These are phyloP conservation scores for Talaromyces liani DNA, from an alignment of 495 filamentous ascomycete species.

Conservation along the genomic window DNA sequence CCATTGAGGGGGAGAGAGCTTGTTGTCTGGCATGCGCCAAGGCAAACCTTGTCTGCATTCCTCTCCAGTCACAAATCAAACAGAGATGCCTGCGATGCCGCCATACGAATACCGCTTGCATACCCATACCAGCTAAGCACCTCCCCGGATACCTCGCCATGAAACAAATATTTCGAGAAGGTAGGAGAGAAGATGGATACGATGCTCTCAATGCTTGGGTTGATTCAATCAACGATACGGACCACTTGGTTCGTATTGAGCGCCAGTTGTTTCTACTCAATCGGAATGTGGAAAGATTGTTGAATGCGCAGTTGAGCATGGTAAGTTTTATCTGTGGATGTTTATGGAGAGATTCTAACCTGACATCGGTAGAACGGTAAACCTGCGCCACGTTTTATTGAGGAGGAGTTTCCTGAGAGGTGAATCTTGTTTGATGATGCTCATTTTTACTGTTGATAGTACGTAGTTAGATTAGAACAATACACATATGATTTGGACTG, in stretches of 20 bases:
- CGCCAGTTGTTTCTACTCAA: background rate
- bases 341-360: background rate
- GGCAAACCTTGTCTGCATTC: too few relatives aligned
- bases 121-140: background rate
- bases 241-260: background rate
- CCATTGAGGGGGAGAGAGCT: too few relatives aligned
- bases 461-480: too few relatives aligned
- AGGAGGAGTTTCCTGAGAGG: background rate
- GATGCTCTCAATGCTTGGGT: too few relatives aligned
- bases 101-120: background rate
- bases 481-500: background rate
- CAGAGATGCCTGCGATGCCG: background rate
- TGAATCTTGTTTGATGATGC: too few relatives aligned
- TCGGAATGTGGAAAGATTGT: background rate
- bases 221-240: too few relatives aligned
- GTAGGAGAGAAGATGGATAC: too few relatives aligned
- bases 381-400: background rate
- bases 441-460: too few relatives aligned
- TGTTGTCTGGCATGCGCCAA: too few relatives aligned
- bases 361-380: background rate
- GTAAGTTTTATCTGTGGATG: background rate
- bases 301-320: background rate
- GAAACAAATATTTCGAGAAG: background rate
- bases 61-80: background rate
- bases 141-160: background rate